Percentiles rank a stretch among this genome's conserved stretches.
Evolutionary conservation across 208 protist species (phyloP).

Genomic region (Crithidia sp.): DNA sequence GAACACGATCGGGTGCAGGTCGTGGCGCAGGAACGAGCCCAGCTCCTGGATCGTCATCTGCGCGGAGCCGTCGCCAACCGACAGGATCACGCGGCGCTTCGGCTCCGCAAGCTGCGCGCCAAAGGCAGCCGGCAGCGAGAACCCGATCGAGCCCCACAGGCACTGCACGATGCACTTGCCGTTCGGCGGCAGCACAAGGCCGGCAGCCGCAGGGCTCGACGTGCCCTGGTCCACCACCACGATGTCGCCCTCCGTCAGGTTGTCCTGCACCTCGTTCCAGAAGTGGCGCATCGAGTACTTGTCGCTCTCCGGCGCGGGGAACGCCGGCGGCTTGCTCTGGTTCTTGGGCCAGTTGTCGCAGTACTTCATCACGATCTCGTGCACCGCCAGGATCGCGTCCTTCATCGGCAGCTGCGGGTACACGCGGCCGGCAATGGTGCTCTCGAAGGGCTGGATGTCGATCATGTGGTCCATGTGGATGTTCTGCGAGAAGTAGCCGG

Average conservation of each 20-base stretch:
- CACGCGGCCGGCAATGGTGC: too few relatives aligned
- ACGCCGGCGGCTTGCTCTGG: constrained; percentile 17
- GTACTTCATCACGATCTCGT: constrained; percentile 33
- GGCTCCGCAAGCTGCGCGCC: constrained; percentile 46
- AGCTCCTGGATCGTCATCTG: constrained; percentile 59
- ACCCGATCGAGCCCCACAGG: constrained; percentile 56
- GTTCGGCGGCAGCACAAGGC: constrained; percentile 36
- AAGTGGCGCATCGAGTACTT: constrained; percentile 41
- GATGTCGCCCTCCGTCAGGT: constrained; percentile 41
- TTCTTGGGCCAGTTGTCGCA: constrained; percentile 21
- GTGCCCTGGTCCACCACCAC: constrained; percentile 53
- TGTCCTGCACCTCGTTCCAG: constrained; percentile 41
- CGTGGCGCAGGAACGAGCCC: constrained; percentile 41
- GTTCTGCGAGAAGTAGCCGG: constrained; percentile 48
- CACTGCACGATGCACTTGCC: constrained; percentile 28
- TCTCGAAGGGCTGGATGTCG: constrained; percentile 34
- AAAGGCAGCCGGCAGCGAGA: constrained; percentile 46
- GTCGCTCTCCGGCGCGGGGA: constrained; percentile 29
- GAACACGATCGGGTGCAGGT: constrained; percentile 40
- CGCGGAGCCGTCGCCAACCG: constrained; percentile 42
- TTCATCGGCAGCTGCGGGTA: constrained; percentile 39
- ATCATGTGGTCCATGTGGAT: too few relatives aligned
- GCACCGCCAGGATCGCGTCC: constrained; percentile 30
- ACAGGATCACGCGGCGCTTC: constrained; percentile 38
- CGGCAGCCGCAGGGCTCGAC: constrained; percentile 32